Percentiles rank a stretch among this genome's conserved stretches.
Evolutionary conservation across 371 early-diverging fungal species (phyloP).

Genomic region (Mucor irregularis): DNA sequence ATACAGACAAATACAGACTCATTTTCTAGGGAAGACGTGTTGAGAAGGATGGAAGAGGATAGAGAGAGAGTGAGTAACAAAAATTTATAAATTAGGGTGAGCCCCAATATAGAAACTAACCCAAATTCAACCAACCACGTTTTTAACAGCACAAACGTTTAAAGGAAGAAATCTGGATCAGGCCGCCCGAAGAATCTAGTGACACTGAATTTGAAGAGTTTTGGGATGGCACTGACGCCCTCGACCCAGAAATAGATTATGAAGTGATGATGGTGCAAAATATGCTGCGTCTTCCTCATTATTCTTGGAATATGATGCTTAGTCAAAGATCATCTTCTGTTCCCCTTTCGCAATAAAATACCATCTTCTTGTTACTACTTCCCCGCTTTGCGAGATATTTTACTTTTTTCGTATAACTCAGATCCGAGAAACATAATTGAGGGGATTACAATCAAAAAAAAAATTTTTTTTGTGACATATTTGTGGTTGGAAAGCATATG

Average conservation of each 20-base stretch:
- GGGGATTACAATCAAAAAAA: no score
- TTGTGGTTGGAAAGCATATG: no score
- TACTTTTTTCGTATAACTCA: not conserved
- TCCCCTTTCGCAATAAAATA: not conserved
- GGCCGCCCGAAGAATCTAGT: conserved; percentile 59
- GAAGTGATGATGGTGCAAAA: conserved; percentile 64
- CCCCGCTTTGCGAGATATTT: not conserved
- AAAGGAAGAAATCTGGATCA: conserved; percentile 77
- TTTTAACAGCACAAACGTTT: conserved; percentile 61
- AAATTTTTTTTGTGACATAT: no score
- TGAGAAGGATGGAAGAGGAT: conserved; percentile 80
- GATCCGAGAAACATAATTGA: no score
- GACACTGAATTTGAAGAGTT: conserved; percentile 62
- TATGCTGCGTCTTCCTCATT: conserved; percentile 49
- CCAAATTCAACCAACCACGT: not conserved
- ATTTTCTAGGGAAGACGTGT: conserved; percentile 64
- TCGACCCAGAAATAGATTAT: conserved; percentile 63
- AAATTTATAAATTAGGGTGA: not conserved
- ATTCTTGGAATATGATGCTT: conserved; percentile 49
- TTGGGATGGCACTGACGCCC: conserved; percentile 65
- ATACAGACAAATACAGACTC: conserved; percentile 32
- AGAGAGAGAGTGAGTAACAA: conserved; percentile 58
- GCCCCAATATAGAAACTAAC: no score
- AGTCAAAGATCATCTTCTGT: conserved; percentile 19
- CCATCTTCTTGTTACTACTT: not conserved